Percentiles rank a stretch among this genome's conserved stretches.
These are phyloP conservation scores for Ophiognomonia clavigignenti-juglandacearum DNA, from an alignment of 2,329 filamentous ascomycete species.

Conservation along the genomic window DNA sequence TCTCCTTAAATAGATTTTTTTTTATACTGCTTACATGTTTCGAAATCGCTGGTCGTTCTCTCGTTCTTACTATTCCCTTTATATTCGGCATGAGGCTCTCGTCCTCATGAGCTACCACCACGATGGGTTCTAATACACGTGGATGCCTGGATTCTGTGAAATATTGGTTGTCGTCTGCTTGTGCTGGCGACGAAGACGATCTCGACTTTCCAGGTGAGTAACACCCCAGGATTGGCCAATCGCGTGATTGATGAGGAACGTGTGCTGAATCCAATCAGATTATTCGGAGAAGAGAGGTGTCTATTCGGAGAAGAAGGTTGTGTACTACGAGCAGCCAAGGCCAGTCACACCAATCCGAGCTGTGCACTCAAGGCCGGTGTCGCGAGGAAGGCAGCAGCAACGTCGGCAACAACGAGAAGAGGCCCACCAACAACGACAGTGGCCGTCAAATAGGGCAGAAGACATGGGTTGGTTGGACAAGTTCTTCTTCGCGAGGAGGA, in stretches of 20 bases:
- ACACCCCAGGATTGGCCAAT: background rate
- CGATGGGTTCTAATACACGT: conserved; percentile 25
- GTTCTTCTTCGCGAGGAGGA: conserved; percentile 14
- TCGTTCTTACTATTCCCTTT: conserved; percentile 14
- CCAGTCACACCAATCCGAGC: conserved; percentile 29
- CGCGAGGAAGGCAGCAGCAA: conserved; percentile 16
- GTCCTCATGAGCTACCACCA: conserved; percentile 8
- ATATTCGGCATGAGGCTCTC: conserved; percentile 19
- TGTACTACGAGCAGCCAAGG: conserved; percentile 31
- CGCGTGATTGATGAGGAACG: background rate
- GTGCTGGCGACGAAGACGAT: conserved; percentile 1
- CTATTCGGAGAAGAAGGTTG: conserved; percentile 29
- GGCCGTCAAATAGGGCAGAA: background rate
- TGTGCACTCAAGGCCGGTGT: conserved; percentile 20
- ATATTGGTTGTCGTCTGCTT: conserved; percentile 29
- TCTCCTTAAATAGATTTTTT: conserved; percentile 2
- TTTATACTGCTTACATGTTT: conserved; percentile 9
- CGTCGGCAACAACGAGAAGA: too few species aligned
- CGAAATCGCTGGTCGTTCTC: conserved; percentile 22
- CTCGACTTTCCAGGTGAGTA: conserved; percentile 7
- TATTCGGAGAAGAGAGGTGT: conserved; percentile 14
- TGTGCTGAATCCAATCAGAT: conserved; percentile 10
- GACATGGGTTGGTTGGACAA: conserved; percentile 13
- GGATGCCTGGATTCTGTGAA: conserved; percentile 43
- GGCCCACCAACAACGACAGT: too few species aligned